Evolutionary conservation across 1,139 yeast genomes (phyloP), one percentile per base, ranked within the genome.

Genomic region (Suhomyces ambrosiae): DNA sequence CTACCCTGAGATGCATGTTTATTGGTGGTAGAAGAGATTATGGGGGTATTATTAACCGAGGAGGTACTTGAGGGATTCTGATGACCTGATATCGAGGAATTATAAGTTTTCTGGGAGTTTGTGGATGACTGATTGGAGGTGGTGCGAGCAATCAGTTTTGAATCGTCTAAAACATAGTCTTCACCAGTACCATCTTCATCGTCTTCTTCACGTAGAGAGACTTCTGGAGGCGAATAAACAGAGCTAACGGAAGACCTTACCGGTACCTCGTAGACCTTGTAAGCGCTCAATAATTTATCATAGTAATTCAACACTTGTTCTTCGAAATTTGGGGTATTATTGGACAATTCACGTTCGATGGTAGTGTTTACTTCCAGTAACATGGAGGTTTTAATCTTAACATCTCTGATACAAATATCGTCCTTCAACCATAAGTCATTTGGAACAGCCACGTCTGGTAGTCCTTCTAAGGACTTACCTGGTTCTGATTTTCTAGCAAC

Each of bases 361-460:
- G 68, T 58, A 18, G 52, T 37, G 46, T 64, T 68, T 19, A 69
- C 56, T 32, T 71, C 76, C 13, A 48, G 50, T 32, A 71, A 50
- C 44, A 71, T 50, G 7, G 65, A 52, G 11, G 56, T 54, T 47
- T 71, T 71, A 27, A 67, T 54, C 37, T 60, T 62, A 38, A 59
- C 44, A 37, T 69, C 69, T 33, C 60, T 57, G 17, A 71, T 56
- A 17, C 48, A 41, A 2, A 70, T 53, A 21, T 63, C 66, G 19
- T 64, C 65, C 30, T 52, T 51, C 21, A 65, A 49, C 77, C 77
- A 71, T 16, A 68, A 44, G 41, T 70, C 74, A n/a, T 44, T 42
- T 2, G 76, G 74, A 11, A 71, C 51, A 2, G 52, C 51, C 2
- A 71, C 54, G 29, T 61, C 63, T 7, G 71, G 68, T 18, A 71